Evolutionary conservation across 768 basidiomycete genomes (phyloP), one percentile per base, ranked within the genome.

Genomic region (Boletus rufocinnamomeus): DNA sequence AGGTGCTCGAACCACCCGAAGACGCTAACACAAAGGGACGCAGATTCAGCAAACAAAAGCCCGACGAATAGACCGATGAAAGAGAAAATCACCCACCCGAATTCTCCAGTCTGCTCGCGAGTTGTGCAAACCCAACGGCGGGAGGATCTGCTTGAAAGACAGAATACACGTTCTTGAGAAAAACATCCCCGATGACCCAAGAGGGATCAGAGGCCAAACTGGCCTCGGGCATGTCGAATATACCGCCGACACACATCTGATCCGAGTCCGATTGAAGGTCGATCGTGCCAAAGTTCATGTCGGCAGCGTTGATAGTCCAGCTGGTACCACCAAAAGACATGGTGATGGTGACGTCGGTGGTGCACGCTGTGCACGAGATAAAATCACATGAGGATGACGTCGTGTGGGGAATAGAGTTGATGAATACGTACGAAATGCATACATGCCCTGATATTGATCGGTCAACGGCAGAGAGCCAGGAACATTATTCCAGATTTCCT

Each of bases 201-300:
- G 30, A 27, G 10, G 50, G 40, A 43, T 6, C 1, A 61, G 62
- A 2, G 83, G 83, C 75, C 11, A 6, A 1, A 19, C 19, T 2
- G 5, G 14, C 3, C 6, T 25, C 16, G 14, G 37, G 13, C 13
- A 89, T 71, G 61, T 88, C 87, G 57, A 89, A 88, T 58, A 91
- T 84, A 3, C 80, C 84, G n/a, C 88, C 88, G 1, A 86, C 61
- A 62, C 88, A 88, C 62, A 66, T 56, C 11, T 51, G 47, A 21
- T 23, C 48, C 3, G 32, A 32, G 19, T n/a, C 17, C 27, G 69
- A 17, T 16, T 14, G n/a, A 6, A n/a, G 0, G 9, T 48, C 25
- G 48, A 88, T 67, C 3, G 66, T 68, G 4, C 89, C 89, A 25
- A 95, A 75, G 72, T 89, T 91, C 82, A 97, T 89, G 70, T 98